Conservation (phyloP, 768 basidiomycete genomes). For the Suillus brevipes region DNA sequence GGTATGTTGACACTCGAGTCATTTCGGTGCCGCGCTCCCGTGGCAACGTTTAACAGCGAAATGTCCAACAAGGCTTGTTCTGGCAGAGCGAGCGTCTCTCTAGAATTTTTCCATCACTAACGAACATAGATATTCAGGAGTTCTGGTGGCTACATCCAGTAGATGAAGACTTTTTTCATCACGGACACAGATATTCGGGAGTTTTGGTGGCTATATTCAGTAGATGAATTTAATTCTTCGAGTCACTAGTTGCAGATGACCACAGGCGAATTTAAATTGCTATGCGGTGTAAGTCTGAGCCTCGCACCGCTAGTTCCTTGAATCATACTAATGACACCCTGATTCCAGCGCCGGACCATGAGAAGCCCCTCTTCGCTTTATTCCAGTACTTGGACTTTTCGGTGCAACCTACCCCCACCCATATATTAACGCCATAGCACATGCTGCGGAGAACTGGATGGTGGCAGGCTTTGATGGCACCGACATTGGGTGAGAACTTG, state of each 20-base stretch:
- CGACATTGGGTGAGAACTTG: conserved; percentile 51
- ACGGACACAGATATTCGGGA: conserved; percentile 38
- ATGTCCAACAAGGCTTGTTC: conserved; percentile 63
- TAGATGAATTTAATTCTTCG: conserved; percentile 42
- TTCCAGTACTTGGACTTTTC: conserved; percentile 50
- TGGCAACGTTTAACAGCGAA: conserved; percentile 33
- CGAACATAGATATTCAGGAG: no score
- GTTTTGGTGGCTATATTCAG: conserved; percentile 43
- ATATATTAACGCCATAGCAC: conserved; percentile 38
- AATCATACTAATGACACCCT: neutral
- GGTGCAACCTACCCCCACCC: conserved; percentile 48
- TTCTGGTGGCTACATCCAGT: no score
- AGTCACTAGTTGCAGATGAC: conserved; percentile 44
- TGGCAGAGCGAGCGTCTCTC: conserved; percentile 37
- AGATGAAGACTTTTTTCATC: no score
- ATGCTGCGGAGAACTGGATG: conserved; percentile 68
- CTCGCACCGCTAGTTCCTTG: neutral
- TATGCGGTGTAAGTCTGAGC: conserved; percentile 46
- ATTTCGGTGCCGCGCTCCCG: neutral
- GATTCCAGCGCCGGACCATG: conserved; percentile 44
- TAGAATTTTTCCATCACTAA: no score
- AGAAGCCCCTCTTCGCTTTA: conserved; percentile 39
- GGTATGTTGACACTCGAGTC: conserved; percentile 45
- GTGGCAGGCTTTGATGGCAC: conserved; percentile 52
- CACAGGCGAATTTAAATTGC: conserved; percentile 50